Percentiles rank a stretch among this genome's conserved stretches.
phyloP scores from a whole-genome alignment of 2,329 filamentous ascomycete species.

The Alternaria solani region DNA sequence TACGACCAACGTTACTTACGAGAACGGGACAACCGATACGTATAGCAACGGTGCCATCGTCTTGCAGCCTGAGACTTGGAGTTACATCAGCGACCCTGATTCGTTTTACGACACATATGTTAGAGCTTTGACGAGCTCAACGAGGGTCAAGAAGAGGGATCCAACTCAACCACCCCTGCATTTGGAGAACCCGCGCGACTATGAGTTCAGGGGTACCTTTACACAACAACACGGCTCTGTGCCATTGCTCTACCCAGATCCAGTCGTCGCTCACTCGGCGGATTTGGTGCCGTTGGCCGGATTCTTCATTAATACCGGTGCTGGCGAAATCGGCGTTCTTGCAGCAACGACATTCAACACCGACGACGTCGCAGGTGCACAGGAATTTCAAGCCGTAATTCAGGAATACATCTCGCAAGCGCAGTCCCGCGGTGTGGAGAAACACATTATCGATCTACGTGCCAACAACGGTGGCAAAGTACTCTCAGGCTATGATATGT shows the following conservation, averaged over 20 bases:
- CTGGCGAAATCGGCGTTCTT: slow-evolving; percentile 58
- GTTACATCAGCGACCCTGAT: slow-evolving; percentile 44
- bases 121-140: slow-evolving; percentile 16
- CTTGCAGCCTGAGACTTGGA: slow-evolving; percentile 36
- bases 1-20: slow-evolving; percentile 42
- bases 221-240: slow-evolving; percentile 29
- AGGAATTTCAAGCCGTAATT: slow-evolving; percentile 51
- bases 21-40: slow-evolving; percentile 46
- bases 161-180: slow-evolving; percentile 36
- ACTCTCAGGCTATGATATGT: slow-evolving; percentile 54
- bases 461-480: slow-evolving; percentile 66
- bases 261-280: slow-evolving; percentile 46
- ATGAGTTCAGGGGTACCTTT: slow-evolving; percentile 33
- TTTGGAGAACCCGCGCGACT: slow-evolving; percentile 41
- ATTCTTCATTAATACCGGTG: slow-evolving; percentile 55
- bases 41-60: slow-evolving; percentile 45
- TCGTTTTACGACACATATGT: slow-evolving; percentile 53
- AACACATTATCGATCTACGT: slow-evolving; percentile 70
- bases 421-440: slow-evolving; percentile 60
- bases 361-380: slow-evolving; percentile 22
- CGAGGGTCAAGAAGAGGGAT: slow-evolving; percentile 35
- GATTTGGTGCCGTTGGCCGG: slow-evolving; percentile 51
- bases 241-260: slow-evolving; percentile 47
- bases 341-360: slow-evolving; percentile 54
- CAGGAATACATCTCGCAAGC: slow-evolving; percentile 58